Conservation (phyloP, 1,284 basidiomycete genomes). For the Ceratobasidium papillatum region DNA sequence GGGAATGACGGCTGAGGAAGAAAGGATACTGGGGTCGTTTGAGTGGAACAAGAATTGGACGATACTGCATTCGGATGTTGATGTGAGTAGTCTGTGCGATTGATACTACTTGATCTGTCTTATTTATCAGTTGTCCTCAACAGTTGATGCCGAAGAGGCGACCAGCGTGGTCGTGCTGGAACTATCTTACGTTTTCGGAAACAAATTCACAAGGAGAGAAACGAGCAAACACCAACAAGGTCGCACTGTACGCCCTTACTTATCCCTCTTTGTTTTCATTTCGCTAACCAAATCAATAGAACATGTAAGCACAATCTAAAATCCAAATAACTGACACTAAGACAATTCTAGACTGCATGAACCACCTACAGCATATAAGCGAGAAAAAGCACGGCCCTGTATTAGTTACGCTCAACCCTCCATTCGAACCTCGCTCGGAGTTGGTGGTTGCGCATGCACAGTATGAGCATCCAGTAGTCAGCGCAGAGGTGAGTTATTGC, state of each 20-base stretch:
- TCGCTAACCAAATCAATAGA: constrained; percentile 49
- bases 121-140: not conserved
- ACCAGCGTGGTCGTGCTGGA: constrained; percentile 78
- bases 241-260: constrained; percentile 66
- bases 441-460: constrained; percentile 63
- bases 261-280: not conserved
- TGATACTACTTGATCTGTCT: not conserved
- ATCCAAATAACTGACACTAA: constrained; percentile 32
- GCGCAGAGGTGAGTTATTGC: constrained; percentile 55
- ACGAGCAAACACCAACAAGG: constrained; percentile 64
- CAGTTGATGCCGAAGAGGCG: constrained; percentile 73
- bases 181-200: constrained; percentile 67
- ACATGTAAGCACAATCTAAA: constrained; percentile 58
- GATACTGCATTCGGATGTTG: constrained; percentile 72
- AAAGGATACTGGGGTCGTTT: constrained; percentile 66
- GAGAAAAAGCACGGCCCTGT: constrained; percentile 69
- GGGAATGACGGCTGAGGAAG: constrained; percentile 64
- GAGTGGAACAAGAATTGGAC: constrained; percentile 76
- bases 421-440: constrained; percentile 64
- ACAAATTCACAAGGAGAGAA: constrained; percentile 52
- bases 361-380: constrained; percentile 75
- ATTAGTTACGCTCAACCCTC: constrained; percentile 81
- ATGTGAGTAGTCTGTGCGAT: constrained; percentile 52
- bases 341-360: constrained; percentile 71
- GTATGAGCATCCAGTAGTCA: constrained; percentile 77